Evolutionary conservation across 768 basidiomycete species (phyloP), one percentile per base, ranked within the genome.

Genomic region (Collybia sordida): DNA sequence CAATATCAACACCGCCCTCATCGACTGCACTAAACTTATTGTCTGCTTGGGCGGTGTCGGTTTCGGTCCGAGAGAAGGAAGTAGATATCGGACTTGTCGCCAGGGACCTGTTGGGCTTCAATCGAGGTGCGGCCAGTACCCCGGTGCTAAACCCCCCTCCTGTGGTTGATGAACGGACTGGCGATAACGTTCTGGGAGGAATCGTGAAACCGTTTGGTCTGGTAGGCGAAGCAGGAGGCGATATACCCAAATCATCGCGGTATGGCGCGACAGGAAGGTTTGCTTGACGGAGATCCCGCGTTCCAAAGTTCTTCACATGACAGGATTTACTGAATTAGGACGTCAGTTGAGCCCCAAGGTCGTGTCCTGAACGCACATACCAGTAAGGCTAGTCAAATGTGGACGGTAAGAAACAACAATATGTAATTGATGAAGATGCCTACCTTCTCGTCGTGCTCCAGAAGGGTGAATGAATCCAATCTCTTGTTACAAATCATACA

Each of bases 401-500:
- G 31, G 43, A 25, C 44, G 31, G 36, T 38, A 35, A 11, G 18
- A 17, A 35, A 39, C 35, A 23, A 23, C 48, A 31, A 39, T 18
- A 39, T 17, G 47, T 12, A 11, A 22, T 54, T 36, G 45, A 48
- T 47, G 42, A 24, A 28, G 37, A 45, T 34, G 63, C 82, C 47
- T 54, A 90, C 92, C 78, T 89, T 73, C 61, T 86, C 78, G 59
- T 94, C 82, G 62, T 95, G 93, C 64, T 95, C 93, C 6, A 93
- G 72, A 19, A 95, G 73, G 17, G 80, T 80, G 48, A 80, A 70
- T 0, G 91, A 90, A 62, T 93, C 91, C 12, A 95, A 74, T 28
- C 89, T 74, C 65, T 90, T 91, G 60, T 77, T 81, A 64, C 93
- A 95, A 11, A 69, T 73, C 47, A 74, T 84, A 63, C 93, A 95